A percentile compares a stretch with the other conserved stretches of the same genome.
Conservation (phyloP, 1,284 basidiomycete species). For the Neolentinus lepideus region DNA sequence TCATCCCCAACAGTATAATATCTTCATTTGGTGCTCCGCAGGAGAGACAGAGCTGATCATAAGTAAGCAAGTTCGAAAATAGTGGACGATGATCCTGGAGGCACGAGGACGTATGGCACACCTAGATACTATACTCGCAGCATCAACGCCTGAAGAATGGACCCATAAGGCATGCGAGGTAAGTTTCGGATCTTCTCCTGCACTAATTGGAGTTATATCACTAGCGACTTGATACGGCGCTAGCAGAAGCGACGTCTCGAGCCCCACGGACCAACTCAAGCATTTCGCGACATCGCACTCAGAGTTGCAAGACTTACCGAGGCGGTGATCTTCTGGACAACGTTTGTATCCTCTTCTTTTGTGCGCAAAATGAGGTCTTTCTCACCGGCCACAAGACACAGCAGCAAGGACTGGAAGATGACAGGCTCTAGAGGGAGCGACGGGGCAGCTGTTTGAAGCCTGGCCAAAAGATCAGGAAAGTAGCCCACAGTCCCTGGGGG, state of each 20-base stretch:
- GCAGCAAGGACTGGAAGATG: constrained; percentile 58
- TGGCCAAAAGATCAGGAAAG: constrained; percentile 40
- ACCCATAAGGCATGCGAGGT: not conserved
- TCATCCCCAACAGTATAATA: not conserved
- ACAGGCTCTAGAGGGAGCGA: constrained; percentile 50
- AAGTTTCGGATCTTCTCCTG: not conserved
- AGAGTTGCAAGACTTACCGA: constrained; percentile 38
- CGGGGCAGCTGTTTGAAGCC: constrained; percentile 35
- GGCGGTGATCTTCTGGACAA: constrained; percentile 46
- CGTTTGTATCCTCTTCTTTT: constrained; percentile 48
- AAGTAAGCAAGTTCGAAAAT: too few relatives aligned
- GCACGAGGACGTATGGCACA: too few relatives aligned
- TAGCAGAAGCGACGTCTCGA: constrained; percentile 5
- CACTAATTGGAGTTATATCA: not conserved
- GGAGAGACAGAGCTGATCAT: too few relatives aligned
- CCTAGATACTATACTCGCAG: not conserved
- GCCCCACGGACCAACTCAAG: not conserved
- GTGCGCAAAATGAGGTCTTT: constrained; percentile 58
- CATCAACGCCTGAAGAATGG: not conserved
- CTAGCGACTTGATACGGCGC: not conserved
- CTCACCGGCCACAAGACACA: constrained; percentile 53
- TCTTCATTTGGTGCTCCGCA: too few relatives aligned
- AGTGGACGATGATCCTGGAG: too few relatives aligned
- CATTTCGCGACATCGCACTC: not conserved
- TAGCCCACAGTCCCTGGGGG: constrained; percentile 42